Evolutionary conservation across 768 basidiomycete genomes (phyloP).

Genomic region (Piloderma croceum): DNA sequence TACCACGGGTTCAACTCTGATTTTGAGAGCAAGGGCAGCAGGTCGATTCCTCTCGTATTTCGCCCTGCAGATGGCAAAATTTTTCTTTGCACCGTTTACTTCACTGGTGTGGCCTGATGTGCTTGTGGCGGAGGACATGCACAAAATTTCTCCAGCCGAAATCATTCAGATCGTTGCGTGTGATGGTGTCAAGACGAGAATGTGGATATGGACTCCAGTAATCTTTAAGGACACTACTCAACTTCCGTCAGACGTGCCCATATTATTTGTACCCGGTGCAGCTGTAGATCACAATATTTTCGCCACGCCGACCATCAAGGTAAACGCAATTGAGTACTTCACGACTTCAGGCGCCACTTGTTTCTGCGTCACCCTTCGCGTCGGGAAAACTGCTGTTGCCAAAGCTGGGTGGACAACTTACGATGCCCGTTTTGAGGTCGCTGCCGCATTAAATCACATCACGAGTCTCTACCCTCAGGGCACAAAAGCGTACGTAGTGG

Average conservation of each 20-base stretch:
- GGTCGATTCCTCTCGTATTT: slow-evolving; percentile 7
- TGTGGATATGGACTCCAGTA: slow-evolving; percentile 11
- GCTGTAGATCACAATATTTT: slow-evolving; percentile 17
- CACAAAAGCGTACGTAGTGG: slow-evolving; percentile 8
- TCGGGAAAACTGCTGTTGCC: slow-evolving; percentile 7
- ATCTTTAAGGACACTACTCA: no score
- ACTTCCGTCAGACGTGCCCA: slow-evolving; percentile 6
- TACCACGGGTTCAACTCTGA: no score
- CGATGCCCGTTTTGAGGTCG: slow-evolving; percentile 13
- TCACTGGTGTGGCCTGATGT: slow-evolving; percentile 6
- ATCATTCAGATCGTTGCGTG: slow-evolving; percentile 5
- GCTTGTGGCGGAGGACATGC: slow-evolving; percentile 7
- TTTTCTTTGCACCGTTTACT: slow-evolving; percentile 8
- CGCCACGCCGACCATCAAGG: slow-evolving; percentile 13
- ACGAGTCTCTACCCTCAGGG: no score
- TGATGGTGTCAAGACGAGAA: slow-evolving; percentile 10
- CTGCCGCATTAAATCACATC: slow-evolving; percentile 11
- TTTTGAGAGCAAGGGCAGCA: no score
- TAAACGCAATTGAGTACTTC: slow-evolving; percentile 16
- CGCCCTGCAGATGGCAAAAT: slow-evolving; percentile 1
- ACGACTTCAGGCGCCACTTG: slow-evolving; percentile 8
- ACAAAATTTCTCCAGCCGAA: slow-evolving; percentile 4
- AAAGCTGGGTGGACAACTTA: slow-evolving; percentile 9
- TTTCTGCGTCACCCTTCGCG: slow-evolving; percentile 6
- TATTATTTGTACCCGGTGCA: slow-evolving; percentile 16